A percentile compares a stretch with the other conserved stretches of the same genome.
Conservation (phyloP, 495 filamentous ascomycete genomes). For the Peziza echinospora region DNA sequence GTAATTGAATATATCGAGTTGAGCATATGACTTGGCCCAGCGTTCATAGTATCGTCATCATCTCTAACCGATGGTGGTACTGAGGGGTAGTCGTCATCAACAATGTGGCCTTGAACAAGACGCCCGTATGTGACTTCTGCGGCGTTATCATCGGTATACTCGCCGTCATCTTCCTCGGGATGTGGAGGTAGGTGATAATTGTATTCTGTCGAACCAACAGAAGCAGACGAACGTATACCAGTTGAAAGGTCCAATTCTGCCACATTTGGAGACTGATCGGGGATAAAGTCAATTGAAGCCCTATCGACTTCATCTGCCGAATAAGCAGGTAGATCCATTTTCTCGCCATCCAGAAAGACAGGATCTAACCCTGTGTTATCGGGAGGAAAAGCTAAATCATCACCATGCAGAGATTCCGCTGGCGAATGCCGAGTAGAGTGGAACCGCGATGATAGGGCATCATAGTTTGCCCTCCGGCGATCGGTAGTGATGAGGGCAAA, state of each 20-base stretch:
- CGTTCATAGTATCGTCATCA: slow-evolving; percentile 39
- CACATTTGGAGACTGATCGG: background rate
- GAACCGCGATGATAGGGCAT: slow-evolving; percentile 24
- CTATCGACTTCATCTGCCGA: background rate
- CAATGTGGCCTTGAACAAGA: slow-evolving; percentile 86
- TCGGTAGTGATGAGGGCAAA: slow-evolving; percentile 96
- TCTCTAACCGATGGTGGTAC: slow-evolving; percentile 27
- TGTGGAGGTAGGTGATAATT: slow-evolving; percentile 7
- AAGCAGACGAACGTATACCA: background rate
- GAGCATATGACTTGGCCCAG: slow-evolving; percentile 6
- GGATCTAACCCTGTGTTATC: background rate
- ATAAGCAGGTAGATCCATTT: background rate
- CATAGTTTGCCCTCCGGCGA: slow-evolving; percentile 39
- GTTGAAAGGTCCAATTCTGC: background rate
- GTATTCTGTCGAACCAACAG: slow-evolving; percentile 1
- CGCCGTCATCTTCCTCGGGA: slow-evolving; percentile 29
- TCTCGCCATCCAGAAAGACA: background rate
- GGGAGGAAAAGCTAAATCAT: background rate
- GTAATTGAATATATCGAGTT: slow-evolving; percentile 41
- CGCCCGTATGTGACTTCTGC: slow-evolving; percentile 79
- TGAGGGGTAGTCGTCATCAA: slow-evolving; percentile 80
- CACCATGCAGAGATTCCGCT: slow-evolving; percentile 17
- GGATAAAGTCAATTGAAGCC: background rate
- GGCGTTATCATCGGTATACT: slow-evolving; percentile 72
- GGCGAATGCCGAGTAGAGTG: slow-evolving; percentile 18